Evolutionary conservation across 1,139 yeast species (phyloP), one percentile per base, ranked within the genome.

Genomic region (Hyphopichia fennica): DNA sequence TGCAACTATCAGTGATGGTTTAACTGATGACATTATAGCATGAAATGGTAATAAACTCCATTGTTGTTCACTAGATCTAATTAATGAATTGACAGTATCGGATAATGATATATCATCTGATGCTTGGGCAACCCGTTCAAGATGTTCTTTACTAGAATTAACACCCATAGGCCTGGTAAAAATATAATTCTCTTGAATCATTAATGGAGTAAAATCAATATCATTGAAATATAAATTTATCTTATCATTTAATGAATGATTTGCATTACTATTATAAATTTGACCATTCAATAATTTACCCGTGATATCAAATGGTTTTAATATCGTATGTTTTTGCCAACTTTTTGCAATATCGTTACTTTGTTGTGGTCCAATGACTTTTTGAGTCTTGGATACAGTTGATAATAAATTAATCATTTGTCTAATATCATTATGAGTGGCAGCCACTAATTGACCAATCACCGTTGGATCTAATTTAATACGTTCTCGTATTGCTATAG

Each of bases 21-120:
- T 71, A 13, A 95, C 89, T 1, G 96, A 81, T 1, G 98, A 91
- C 75, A 87, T 72, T 3, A 90, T 77, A 0, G 93, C 98, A 65
- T 91, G 97, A 53, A 90, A 77, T 3, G 99, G 99, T 71, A 95
- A 77, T 49, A 95, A 72, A 49, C 95, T 82, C 99, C 99, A 95
- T 54, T 88, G 91, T 63, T 93, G 99, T 54, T 91, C 96, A 38
- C 95, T 80, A 34, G 96, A 87, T 55, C 96, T 86, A 45, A 95
- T 91, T 59, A 81, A 73, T 23, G 81, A 71, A 58, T 90, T 96
- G 17, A 91, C 84, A 25, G 84, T 62, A 60, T 95, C 99, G 14
- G 93, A 86, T 43, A 78, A 77, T 35, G 95, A 84, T 39, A 95
- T 88, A 41, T 88, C 81, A 50, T 89, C 91, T 0, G 98, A 89